Evolutionary conservation across 352 stramenopile species (phyloP).

Genomic region (Pythium rishiriense): DNA sequence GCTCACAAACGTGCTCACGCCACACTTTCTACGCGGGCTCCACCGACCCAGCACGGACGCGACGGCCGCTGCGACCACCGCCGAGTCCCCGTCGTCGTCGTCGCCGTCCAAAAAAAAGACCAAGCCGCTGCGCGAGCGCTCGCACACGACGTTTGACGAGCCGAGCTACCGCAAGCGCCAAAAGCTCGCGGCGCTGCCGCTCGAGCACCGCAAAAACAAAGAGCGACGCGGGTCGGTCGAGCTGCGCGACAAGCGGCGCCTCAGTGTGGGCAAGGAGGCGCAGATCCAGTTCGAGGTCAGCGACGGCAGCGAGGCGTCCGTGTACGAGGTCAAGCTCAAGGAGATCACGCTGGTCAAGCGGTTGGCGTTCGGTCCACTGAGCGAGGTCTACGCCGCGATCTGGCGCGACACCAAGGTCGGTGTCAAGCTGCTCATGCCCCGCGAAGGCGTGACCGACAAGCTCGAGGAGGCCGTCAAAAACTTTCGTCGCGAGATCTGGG

Average conservation of each 20-base stretch:
- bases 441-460: constrained; percentile 65
- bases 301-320: constrained; percentile 63
- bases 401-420: constrained; percentile 77
- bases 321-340: constrained; percentile 81
- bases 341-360: constrained; percentile 77
- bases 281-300: constrained; percentile 64
- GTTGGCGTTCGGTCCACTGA: constrained; percentile 65
- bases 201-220: constrained; percentile 56
- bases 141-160: constrained; percentile 50
- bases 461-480: constrained; percentile 78
- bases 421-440: constrained; percentile 77
- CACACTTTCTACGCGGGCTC: constrained; percentile 14
- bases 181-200: constrained; percentile 52
- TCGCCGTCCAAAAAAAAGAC: too few relatives aligned
- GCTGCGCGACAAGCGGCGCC: constrained; percentile 51
- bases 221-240: constrained; percentile 60
- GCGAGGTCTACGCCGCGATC: constrained; percentile 74
- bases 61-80: background rate
- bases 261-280: constrained; percentile 63
- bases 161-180: constrained; percentile 59
- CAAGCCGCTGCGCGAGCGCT: constrained; percentile 17
- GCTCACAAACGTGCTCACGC: constrained; percentile 14
- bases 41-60: constrained; percentile 6
- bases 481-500: constrained; percentile 80
- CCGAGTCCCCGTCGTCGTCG: too few relatives aligned